phyloP scores from a whole-genome alignment of 2,329 filamentous ascomycete species.

The Claviceps sp. region DNA sequence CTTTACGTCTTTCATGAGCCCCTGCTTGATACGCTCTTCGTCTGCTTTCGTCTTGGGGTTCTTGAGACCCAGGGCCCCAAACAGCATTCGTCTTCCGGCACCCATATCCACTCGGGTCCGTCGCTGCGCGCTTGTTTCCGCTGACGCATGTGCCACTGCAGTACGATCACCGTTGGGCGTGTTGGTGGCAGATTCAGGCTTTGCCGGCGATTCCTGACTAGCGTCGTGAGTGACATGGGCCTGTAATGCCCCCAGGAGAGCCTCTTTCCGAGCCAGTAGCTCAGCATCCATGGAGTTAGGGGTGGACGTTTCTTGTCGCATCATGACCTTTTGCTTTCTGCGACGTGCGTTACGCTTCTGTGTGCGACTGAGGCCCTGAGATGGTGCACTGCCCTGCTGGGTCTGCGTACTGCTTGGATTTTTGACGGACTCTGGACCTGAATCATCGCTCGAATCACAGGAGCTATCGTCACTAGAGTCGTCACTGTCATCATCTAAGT shows the following conservation, averaged over 20 bases:
- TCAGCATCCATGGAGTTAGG: slow-evolving; percentile 11
- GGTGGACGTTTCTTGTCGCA: background rate
- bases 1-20: slow-evolving; percentile 42
- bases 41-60: slow-evolving; percentile 56
- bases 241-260: slow-evolving; percentile 17
- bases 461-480: slow-evolving; percentile 11
- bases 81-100: slow-evolving; percentile 54
- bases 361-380: slow-evolving; percentile 28
- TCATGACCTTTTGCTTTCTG: slow-evolving; percentile 21
- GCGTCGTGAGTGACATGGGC: background rate
- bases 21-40: slow-evolving; percentile 46
- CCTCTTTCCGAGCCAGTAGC: slow-evolving; percentile 26
- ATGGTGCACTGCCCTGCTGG: slow-evolving; percentile 9
- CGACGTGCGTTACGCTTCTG: slow-evolving; percentile 39
- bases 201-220: background rate
- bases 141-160: background rate
- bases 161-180: background rate
- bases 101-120: slow-evolving; percentile 30
- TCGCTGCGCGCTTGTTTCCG: background rate
- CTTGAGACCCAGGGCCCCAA: slow-evolving; percentile 57
- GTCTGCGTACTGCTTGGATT: background rate
- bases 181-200: background rate
- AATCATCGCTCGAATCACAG: slow-evolving; percentile 9
- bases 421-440: slow-evolving; percentile 10
- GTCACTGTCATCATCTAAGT: slow-evolving; percentile 7